Conservation (phyloP, 1,284 basidiomycete species). For the Naganishia sp. region DNA sequence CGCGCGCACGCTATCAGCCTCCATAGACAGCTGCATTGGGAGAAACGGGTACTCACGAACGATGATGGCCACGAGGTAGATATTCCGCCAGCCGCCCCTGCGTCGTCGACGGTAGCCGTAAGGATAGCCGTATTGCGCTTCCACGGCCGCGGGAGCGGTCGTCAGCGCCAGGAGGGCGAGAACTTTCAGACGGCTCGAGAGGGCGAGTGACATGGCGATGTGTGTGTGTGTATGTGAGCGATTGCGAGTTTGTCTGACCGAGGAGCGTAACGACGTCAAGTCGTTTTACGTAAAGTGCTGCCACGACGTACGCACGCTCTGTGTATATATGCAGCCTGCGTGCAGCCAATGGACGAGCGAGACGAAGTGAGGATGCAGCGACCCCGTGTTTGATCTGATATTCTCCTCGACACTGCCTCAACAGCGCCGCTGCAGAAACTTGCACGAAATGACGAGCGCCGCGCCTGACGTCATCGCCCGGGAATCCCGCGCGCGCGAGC, state of each 20-base stretch:
- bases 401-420: no score
- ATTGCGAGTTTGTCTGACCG: background rate
- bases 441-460: background rate
- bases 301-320: no score
- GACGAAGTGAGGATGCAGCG: background rate
- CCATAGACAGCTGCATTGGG: no score
- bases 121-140: slow-evolving; percentile 22
- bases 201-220: background rate
- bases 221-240: background rate
- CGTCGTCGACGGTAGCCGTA: slow-evolving; percentile 5
- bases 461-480: slow-evolving; percentile 1
- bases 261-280: background rate
- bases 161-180: background rate
- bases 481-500: no score
- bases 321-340: background rate
- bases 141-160: background rate
- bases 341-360: background rate
- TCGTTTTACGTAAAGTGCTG: no score
- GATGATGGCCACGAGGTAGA: slow-evolving; percentile 18
- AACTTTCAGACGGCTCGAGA: background rate
- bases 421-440: background rate
- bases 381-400: no score
- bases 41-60: slow-evolving; percentile 9
- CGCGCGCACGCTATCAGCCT: background rate
- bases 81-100: slow-evolving; percentile 7